Conservation (phyloP, 169 alveolate species). For the Eimeria praecox region DNA sequence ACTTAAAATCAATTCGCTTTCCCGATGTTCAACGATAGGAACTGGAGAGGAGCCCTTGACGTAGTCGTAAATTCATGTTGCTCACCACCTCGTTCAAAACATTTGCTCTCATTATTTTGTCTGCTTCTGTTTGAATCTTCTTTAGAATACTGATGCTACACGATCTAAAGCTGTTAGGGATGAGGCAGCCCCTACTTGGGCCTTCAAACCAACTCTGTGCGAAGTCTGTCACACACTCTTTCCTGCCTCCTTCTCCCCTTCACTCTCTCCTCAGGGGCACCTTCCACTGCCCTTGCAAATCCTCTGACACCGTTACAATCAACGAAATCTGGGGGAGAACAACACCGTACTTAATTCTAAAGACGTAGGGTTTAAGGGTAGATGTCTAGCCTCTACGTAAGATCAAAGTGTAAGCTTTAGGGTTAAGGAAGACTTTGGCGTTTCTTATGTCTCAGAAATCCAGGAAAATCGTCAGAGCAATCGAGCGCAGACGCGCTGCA, state of each 20-base stretch:
- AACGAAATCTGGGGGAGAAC: neutral
- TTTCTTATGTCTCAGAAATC: neutral
- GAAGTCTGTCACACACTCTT: neutral
- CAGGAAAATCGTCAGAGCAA: conserved; percentile 44
- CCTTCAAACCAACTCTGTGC: conserved; percentile 67
- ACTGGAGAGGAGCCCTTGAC: neutral
- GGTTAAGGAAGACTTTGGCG: neutral
- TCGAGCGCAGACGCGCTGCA: conserved; percentile 53
- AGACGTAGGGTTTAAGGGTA: neutral
- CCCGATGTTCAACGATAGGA: neutral
- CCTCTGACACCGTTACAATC: neutral
- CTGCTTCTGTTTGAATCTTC: neutral
- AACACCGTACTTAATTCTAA: neutral
- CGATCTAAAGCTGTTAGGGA: neutral
- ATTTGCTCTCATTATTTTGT: neutral
- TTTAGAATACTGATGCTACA: neutral
- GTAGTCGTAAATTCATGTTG: neutral
- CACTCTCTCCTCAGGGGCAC: neutral
- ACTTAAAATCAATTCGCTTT: too few species aligned
- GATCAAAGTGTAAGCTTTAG: neutral
- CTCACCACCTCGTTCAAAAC: neutral
- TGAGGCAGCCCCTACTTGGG: neutral
- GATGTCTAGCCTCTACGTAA: neutral
- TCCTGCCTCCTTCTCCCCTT: neutral
- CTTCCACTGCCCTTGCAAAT: neutral